Base-by-base conservation (phyloP, 768 basidiomycete species). In the Boletus sp. region DNA sequence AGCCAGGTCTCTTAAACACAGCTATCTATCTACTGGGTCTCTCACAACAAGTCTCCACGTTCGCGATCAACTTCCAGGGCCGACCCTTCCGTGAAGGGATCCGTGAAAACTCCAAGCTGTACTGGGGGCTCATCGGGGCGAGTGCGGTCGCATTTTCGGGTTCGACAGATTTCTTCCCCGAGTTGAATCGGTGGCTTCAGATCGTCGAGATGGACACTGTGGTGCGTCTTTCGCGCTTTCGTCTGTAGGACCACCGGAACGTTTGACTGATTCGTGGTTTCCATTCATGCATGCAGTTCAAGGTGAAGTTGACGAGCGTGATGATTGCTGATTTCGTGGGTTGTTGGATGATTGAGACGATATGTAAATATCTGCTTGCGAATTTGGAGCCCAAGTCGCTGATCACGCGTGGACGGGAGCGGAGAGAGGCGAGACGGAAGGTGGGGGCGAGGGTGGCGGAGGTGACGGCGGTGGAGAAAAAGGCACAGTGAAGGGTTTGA, bases 81-180 rank as follows among this genome's bases (percentile, higher is more conserved):
- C 88, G 97, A 34, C 97, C 97, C 0, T 99, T 98, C 86, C 87
- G 97, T 33, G 97, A 99, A 73, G 93, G 93, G 35, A 98, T 99
- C 66, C 82, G 91, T 3, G 97, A 99, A 74, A 99, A 99, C 72
- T 75, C 86, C 4, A 89, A 93, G n/a, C 69, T 99, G 19, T 98
- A 83, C 71, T 98, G 86, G 77, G 97, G 97, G 25, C 83, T 98
- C 11, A 76, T 97, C 38, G 92, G 89, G 10, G 96, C 93, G 29
- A 84, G 84, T 50, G 81, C 84, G 3, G 95, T 99, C 6, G 97
- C 97, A 10, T 92, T 98, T 73, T 89, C 82, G 10, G 97, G 97
- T 30, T 84, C 96, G 6, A 93, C 91, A 1, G 93, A 99, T 68
- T 88, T 99, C 61, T 77, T 97, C 67, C 97, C 97, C 2, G 97